A percentile compares a stretch with the other conserved stretches of the same genome.
Conservation (phyloP, 2,329 filamentous ascomycete species). For the Aureobasidium melanogenum region DNA sequence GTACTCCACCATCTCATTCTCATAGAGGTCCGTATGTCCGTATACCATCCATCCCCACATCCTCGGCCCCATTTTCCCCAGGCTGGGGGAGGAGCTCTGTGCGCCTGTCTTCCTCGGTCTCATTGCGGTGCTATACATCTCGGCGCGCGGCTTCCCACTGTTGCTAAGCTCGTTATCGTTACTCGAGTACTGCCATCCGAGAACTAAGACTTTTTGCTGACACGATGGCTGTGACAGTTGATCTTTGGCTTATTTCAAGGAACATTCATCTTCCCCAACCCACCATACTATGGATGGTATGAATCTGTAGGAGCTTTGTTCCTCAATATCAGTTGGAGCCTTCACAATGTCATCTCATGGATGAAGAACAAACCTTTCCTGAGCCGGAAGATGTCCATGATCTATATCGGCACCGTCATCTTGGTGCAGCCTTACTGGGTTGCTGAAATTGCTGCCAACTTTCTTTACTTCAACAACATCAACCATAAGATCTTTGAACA, state of each 20-base stretch:
- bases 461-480: constrained; percentile 46
- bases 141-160: neutral
- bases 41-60: constrained; percentile 35
- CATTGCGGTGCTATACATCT: neutral
- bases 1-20: constrained; percentile 43
- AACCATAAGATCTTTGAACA: constrained; percentile 19
- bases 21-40: constrained; percentile 36
- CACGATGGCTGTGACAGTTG: constrained; percentile 30
- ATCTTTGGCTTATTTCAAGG: constrained; percentile 50
- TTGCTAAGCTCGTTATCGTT: neutral
- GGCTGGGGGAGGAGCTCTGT: neutral
- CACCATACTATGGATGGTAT: constrained; percentile 54
- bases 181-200: neutral
- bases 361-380: constrained; percentile 56
- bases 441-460: constrained; percentile 57
- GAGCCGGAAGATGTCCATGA: constrained; percentile 36
- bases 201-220: neutral
- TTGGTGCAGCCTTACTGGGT: constrained; percentile 56
- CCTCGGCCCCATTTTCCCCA: neutral
- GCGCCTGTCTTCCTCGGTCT: neutral
- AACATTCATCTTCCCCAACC: constrained; percentile 26
- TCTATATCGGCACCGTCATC: constrained; percentile 52
- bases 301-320: constrained; percentile 51
- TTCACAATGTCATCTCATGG: constrained; percentile 61
- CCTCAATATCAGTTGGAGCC: constrained; percentile 53